phyloP scores from a whole-genome alignment of 805 yeast species.

The Isabelozyma pseudorhagii region DNA sequence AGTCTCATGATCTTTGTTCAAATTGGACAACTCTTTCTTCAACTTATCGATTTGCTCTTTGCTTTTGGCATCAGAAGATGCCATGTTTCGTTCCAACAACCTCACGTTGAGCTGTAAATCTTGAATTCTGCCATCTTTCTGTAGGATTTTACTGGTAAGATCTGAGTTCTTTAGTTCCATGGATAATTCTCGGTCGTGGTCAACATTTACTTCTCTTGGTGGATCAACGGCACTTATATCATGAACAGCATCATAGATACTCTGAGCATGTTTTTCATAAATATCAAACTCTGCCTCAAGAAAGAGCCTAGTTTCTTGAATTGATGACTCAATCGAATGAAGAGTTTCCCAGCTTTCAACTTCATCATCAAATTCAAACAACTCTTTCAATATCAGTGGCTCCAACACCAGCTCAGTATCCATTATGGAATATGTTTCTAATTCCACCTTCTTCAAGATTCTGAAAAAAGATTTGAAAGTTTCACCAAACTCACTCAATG shows the following conservation, averaged over 20 bases:
- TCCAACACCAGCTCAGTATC: not conserved
- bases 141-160: constrained; percentile 5
- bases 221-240: not conserved
- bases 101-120: constrained; percentile 45
- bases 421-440: constrained; percentile 1
- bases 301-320: not conserved
- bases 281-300: not conserved
- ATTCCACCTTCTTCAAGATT: constrained; percentile 4
- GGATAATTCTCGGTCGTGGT: not conserved
- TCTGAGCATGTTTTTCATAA: constrained; percentile 1
- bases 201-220: not conserved
- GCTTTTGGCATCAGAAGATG: constrained; percentile 23
- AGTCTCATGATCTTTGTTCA: constrained; percentile 12
- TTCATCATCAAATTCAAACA: constrained; percentile 4
- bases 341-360: constrained; percentile 1
- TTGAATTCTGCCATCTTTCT: constrained; percentile 29
- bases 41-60: constrained; percentile 21
- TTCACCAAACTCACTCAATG: not conserved
- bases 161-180: constrained; percentile 2
- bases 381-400: constrained; percentile 1
- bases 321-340: not conserved
- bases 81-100: constrained; percentile 43
- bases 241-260: not conserved
- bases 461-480: not conserved
- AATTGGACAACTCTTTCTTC: constrained; percentile 5